A percentile compares a stretch with the other conserved stretches of the same genome.
Evolutionary conservation across 2,329 filamentous ascomycete genomes (phyloP).

Genomic region (Cryphonectria nitschkei): DNA sequence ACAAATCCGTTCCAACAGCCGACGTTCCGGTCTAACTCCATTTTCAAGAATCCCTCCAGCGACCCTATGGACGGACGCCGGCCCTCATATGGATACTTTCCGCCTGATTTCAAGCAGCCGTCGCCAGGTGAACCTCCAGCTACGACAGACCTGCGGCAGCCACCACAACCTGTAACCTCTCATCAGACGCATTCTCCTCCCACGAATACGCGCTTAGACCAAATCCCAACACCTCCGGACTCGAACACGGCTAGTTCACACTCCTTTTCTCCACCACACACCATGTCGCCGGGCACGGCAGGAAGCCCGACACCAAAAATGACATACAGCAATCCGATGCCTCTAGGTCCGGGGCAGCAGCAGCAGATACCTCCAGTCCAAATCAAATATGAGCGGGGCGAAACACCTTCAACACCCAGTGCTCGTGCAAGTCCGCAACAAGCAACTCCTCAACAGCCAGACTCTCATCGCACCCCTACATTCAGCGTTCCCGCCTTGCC

Average conservation of each 20-base stretch:
- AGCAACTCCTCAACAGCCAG: conserved; percentile 31
- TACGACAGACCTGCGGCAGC: conserved; percentile 44
- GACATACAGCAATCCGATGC: conserved; percentile 35
- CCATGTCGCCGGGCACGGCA: conserved; percentile 31
- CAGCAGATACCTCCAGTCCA: conserved; percentile 26
- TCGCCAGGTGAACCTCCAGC: conserved; percentile 35
- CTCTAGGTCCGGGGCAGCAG: conserved; percentile 23
- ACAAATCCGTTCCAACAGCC: conserved; percentile 50
- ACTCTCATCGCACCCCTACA: conserved; percentile 35
- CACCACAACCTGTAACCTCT: conserved; percentile 37
- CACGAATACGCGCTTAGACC: conserved; percentile 22
- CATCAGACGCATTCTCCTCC: conserved; percentile 30
- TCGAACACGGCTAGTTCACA: conserved; percentile 39
- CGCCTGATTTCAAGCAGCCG: conserved; percentile 56
- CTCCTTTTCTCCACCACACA: conserved; percentile 44
- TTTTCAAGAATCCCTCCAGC: conserved; percentile 63
- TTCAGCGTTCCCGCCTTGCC: conserved; percentile 47
- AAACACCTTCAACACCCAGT: conserved; percentile 27
- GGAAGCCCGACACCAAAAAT: conserved; percentile 43
- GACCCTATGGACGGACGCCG: conserved; percentile 53
- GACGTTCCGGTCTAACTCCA: conserved; percentile 68
- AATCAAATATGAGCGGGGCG: conserved; percentile 33
- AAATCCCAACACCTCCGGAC: conserved; percentile 50
- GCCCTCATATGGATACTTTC: conserved; percentile 61
- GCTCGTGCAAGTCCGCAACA: conserved; percentile 30